Evolutionary conservation across 495 filamentous ascomycete genomes (phyloP), one percentile per base, ranked within the genome.

Genomic region (Podospora pseudoanserina): DNA sequence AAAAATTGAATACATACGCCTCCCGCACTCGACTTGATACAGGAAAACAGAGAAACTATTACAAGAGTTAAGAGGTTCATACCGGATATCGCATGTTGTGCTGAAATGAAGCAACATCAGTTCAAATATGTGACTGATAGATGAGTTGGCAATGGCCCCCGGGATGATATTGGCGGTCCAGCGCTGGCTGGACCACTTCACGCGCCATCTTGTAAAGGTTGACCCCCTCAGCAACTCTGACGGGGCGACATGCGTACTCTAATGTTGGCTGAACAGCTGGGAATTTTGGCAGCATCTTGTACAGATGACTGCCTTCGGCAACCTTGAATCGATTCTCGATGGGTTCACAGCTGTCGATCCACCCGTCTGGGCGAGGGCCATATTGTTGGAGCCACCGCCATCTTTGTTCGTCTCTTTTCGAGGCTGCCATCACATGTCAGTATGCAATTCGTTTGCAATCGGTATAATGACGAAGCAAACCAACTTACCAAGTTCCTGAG

Each of bases 401-500:
- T 15, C 61, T 34, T 64, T 44, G 32, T 27, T 13, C 5, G 4
- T 28, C 5, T 27, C 19, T 54, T 27, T 4, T 19, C 9, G 15
- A 44, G 64, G 55, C 16, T 60, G 3, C 9, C 7, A 6, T 11
- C 5, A 56, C 53, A 9, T 26, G 55, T 58, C 23, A 58, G n/a
- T 6, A 11, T 26, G 55, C 6, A 7, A 26, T 4, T 58, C 6
- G 18, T 58, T 26, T 58, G 4, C 18, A 57, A 13, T 18, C 54
- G 1, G 23, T 23, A 23, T 2, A 23, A 23, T 57, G 18, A n/a
- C 15, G 2, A 57, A 57, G 54, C 20, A 13, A 57, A 67, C 9
- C 30, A 32, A 79, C 80, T 75, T 57, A 83, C 81, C 74, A n/a
- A 77, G 23, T n/a, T 72, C 65, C 23, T 67, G 66, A 18, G 76